Evolutionary conservation across 306 rosid genomes (phyloP).

Genomic region (Sicyos baderoa): DNA sequence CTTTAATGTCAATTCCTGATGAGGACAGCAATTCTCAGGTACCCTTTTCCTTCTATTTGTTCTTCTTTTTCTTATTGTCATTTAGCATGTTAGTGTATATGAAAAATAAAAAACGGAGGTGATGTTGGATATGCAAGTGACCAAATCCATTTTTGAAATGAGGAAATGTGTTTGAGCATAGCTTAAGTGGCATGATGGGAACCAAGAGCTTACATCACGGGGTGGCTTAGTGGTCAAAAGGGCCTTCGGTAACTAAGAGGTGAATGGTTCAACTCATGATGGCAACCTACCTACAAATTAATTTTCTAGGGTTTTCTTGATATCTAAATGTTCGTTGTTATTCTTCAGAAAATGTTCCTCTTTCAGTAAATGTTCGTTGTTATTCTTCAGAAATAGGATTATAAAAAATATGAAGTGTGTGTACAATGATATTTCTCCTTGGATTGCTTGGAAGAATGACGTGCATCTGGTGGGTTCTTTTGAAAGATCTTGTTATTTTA

Average conservation of each 20-base stretch:
- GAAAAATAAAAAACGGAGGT: not conserved
- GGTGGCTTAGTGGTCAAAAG: too few relatives aligned
- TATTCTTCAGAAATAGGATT: not conserved
- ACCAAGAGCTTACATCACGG: too few relatives aligned
- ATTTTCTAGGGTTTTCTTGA: too few relatives aligned
- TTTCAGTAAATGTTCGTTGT: not conserved
- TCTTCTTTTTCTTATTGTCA: not conserved
- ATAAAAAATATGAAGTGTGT: not conserved
- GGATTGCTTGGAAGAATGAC: not conserved
- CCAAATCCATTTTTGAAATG: not conserved
- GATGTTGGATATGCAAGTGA: not conserved
- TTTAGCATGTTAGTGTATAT: conserved; percentile 13
- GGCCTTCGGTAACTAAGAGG: too few relatives aligned
- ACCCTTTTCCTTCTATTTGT: not conserved
- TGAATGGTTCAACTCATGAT: too few relatives aligned
- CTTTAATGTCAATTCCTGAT: conserved; percentile 44
- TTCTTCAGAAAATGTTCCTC: not conserved
- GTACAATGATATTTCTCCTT: too few relatives aligned
- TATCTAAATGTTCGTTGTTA: not conserved
- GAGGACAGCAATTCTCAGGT: conserved; percentile 72
- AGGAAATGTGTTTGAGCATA: not conserved
- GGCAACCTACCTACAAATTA: too few relatives aligned
- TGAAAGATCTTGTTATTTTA: not conserved
- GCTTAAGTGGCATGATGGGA: too few relatives aligned
- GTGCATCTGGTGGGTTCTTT: conserved; percentile 2